Percentiles rank a stretch among this genome's conserved stretches.
These are phyloP conservation scores for Protomyces inundatus DNA, from an alignment of 1,139 yeast genomes.

Conservation along the genomic window DNA sequence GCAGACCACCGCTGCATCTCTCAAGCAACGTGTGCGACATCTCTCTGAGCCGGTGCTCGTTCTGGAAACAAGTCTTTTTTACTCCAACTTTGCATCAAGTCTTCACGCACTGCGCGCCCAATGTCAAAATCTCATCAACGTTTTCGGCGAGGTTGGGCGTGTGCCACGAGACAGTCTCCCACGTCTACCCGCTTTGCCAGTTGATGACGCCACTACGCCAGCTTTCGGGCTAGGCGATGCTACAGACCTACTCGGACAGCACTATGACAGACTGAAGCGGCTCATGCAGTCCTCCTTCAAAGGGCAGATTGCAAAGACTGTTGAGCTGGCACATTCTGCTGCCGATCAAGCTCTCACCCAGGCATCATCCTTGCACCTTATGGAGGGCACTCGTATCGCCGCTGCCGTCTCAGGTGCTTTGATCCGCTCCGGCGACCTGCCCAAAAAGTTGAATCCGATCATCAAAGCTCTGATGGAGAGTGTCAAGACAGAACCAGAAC, in stretches of 20 bases:
- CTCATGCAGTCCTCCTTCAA: conserved; percentile 66
- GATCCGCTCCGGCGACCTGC: conserved; percentile 55
- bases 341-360: conserved; percentile 63
- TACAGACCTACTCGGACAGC: conserved; percentile 59
- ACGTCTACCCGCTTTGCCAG: conserved; percentile 78
- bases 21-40: conserved; percentile 42
- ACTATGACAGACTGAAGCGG: conserved; percentile 60
- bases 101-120: conserved; percentile 80
- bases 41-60: conserved; percentile 48
- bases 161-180: conserved; percentile 73
- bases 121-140: conserved; percentile 73
- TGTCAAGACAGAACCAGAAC: conserved; percentile 67
- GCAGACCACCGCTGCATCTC: conserved; percentile 32
- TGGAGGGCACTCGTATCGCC: conserved; percentile 59
- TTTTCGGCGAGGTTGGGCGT: conserved; percentile 71
- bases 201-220: conserved; percentile 89
- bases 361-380: conserved; percentile 52
- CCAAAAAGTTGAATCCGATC: conserved; percentile 80
- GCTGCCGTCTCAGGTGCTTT: conserved; percentile 75
- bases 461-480: conserved; percentile 92
- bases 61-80: conserved; percentile 37
- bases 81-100: conserved; percentile 81
- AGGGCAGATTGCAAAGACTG: conserved; percentile 62
- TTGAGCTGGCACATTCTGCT: conserved; percentile 74
- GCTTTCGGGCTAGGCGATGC: conserved; percentile 83